Evolutionary conservation across 371 early-diverging fungal species (phyloP), one percentile per base, ranked within the genome.

Genomic region (Catenaria anguillulae): DNA sequence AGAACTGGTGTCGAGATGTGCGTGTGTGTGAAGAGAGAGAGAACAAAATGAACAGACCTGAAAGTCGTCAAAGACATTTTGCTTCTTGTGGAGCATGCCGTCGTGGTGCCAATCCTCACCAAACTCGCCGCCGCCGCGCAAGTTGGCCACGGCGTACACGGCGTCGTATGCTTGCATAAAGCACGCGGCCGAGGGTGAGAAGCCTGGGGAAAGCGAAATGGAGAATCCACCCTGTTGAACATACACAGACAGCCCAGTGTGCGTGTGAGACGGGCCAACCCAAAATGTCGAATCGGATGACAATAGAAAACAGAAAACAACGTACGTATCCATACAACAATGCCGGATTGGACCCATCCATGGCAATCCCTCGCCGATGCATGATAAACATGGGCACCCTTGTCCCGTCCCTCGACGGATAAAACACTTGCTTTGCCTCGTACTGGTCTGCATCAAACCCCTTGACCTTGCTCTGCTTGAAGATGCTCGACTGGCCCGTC

Each of bases 361-460:
- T 64, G 0, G 60, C 59, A 13, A 40, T 40, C 15, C 62, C 72
- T 73, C 77, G 83, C 66, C 73, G 71, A 65, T 66, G 64, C 37
- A 77, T 67, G 62, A 86, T 75, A 66, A 80, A 86, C 80, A 85
- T 82, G 55, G 86, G 85, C 46, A 85, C 72, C 64, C 67, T 71
- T 33, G 79, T 81, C 3, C 80, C 80, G 62, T 84, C 86, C 64
- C 79, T 81, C 63, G 74, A 72, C 35, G 63, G 42, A 64, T 78
- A 82, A 54, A 81, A 84, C 40, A 81, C 73, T 65, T 85, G 85
- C 48, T 75, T 67, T 19, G 78, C 74, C 62, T 77, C 73, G 46
- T 79, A 76, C 31, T 70, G n/a, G 23, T 59, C 59, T 2, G 64
- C 62, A 40, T 82, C 65, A 65, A 77, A 70, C 59, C 77, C 76